Percentiles rank a stretch among this genome's conserved stretches.
phyloP scores from a whole-genome alignment of 192 early-diverging fungal species.

The Coemansia erecta region DNA sequence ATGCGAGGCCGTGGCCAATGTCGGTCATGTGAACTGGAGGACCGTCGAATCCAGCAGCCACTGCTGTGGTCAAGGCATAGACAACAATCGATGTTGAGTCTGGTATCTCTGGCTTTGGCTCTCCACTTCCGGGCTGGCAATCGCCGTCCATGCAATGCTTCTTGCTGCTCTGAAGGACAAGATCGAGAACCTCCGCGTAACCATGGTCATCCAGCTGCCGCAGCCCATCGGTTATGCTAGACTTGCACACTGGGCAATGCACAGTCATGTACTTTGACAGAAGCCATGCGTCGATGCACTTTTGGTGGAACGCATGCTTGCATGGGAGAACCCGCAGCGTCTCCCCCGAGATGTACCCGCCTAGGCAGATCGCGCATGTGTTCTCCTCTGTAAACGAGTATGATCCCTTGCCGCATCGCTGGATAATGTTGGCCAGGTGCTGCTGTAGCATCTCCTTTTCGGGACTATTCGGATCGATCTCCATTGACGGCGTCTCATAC shows the following conservation, averaged over 20 bases:
- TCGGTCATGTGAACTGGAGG: too few relatives aligned
- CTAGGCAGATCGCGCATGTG: constrained; percentile 75
- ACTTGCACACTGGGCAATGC: constrained; percentile 76
- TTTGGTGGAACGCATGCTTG: constrained; percentile 75
- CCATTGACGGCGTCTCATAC: constrained; percentile 23
- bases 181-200: constrained; percentile 25
- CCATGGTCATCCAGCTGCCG: constrained; percentile 30
- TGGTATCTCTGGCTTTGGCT: too few relatives aligned
- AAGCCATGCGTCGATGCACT: constrained; percentile 79
- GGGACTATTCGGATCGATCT: neutral
- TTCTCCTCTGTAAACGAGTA: constrained; percentile 59
- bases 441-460: constrained; percentile 22
- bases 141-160: neutral
- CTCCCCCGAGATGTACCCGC: constrained; percentile 65
- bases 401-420: constrained; percentile 23
- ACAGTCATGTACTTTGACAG: constrained; percentile 63
- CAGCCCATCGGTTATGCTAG: constrained; percentile 46
- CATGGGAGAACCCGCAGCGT: constrained; percentile 67
- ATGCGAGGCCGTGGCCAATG: too few relatives aligned
- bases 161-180: constrained; percentile 2
- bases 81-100: too few relatives aligned
- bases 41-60: too few relatives aligned
- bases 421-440: constrained; percentile 40
- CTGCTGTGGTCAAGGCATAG: too few relatives aligned
- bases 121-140: too few relatives aligned